Conservation (phyloP, 257 asterid species). For the Leptodermis oblonga region DNA sequence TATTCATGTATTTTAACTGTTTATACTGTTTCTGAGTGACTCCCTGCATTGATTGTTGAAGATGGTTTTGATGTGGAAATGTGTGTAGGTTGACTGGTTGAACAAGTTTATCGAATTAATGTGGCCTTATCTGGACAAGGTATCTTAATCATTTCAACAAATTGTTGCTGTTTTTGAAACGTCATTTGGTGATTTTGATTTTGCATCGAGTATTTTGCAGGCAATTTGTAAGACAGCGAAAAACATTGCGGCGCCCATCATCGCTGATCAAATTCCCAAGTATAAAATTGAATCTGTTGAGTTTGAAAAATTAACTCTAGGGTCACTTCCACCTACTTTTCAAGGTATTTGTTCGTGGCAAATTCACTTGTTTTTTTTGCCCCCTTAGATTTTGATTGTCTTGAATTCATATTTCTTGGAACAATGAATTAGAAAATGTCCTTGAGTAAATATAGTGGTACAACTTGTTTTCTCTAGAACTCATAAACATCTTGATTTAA, state of each 20-base stretch:
- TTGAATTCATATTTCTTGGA: neutral
- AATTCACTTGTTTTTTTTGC: neutral
- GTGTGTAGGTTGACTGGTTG: conserved; percentile 71
- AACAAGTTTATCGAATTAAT: conserved; percentile 69
- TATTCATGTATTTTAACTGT: neutral
- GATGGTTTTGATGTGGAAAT: conserved; percentile 21
- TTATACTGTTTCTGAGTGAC: neutral
- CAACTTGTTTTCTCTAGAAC: neutral
- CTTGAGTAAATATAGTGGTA: neutral
- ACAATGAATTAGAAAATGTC: neutral
- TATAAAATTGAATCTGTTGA: conserved; percentile 45
- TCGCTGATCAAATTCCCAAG: conserved; percentile 48
- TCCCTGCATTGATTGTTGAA: conserved; percentile 1
- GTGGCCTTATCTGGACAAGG: conserved; percentile 99
- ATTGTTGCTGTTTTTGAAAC: neutral
- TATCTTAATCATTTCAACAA: conserved; percentile 22
- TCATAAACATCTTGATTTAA: neutral
- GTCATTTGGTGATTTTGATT: conserved; percentile 1
- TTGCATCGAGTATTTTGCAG: conserved; percentile 17
- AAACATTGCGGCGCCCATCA: conserved; percentile 39
- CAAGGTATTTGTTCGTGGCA: conserved; percentile 30
- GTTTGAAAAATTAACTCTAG: conserved; percentile 42
- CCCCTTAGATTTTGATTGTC: neutral
- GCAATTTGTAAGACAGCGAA: conserved; percentile 49
- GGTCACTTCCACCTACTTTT: conserved; percentile 48